Percentiles rank a stretch among this genome's conserved stretches.
phyloP scores from a whole-genome alignment of 306 rosid species.

The Myrica gale region DNA sequence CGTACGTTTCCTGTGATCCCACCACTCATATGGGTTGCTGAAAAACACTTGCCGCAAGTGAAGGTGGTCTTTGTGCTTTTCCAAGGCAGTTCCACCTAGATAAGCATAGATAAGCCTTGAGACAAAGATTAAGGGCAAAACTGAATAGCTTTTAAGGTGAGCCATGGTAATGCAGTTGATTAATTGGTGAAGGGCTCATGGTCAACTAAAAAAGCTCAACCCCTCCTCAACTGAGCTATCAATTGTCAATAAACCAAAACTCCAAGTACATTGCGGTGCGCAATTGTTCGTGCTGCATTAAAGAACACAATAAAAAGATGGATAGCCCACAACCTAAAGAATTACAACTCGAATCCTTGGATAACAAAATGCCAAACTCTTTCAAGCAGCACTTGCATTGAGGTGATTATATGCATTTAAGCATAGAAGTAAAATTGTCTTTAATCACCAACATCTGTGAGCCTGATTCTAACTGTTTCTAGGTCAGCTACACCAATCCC shows the following conservation, averaged over 20 bases:
- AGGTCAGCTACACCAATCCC: neutral
- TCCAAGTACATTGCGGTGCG: neutral
- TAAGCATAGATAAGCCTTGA: neutral
- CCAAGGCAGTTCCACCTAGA: slow-evolving; percentile 33
- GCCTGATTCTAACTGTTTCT: neutral
- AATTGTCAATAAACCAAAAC: neutral
- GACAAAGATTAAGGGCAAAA: slow-evolving; percentile 17
- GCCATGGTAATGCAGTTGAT: neutral
- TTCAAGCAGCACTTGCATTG: neutral
- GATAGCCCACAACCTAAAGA: neutral
- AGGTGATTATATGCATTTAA: neutral
- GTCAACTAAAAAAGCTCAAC: no score
- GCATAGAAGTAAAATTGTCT: slow-evolving; percentile 12
- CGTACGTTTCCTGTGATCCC: slow-evolving; percentile 71
- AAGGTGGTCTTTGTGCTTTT: slow-evolving; percentile 38
- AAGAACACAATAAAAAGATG: neutral
- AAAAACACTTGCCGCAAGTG: slow-evolving; percentile 83
- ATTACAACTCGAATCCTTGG: neutral
- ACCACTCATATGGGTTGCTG: slow-evolving; percentile 72
- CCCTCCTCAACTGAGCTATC: neutral
- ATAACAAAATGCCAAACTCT: neutral
- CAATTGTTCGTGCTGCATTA: neutral
- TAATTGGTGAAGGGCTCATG: neutral
- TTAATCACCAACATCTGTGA: neutral
- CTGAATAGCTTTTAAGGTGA: neutral